Conservation (phyloP, 1,139 yeast species). For the Zygoascus hellenicus region DNA sequence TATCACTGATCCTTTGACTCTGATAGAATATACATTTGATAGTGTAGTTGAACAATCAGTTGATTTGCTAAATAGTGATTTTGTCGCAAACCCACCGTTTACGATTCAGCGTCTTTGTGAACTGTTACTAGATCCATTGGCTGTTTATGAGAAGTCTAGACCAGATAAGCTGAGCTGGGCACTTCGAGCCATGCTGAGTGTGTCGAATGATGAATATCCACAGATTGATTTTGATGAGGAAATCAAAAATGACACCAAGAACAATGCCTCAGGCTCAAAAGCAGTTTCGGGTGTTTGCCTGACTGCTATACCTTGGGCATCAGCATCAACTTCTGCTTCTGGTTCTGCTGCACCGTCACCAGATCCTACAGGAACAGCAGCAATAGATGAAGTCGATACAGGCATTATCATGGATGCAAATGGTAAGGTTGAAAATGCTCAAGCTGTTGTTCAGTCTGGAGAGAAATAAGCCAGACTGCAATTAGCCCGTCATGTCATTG, state of each 20-base stretch:
- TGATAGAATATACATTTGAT: not conserved
- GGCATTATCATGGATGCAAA: slow-evolving; percentile 6
- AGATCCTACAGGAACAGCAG: slow-evolving; percentile 6
- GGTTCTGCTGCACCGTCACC: not conserved
- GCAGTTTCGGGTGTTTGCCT: slow-evolving; percentile 23
- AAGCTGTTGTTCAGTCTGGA: too few relatives aligned
- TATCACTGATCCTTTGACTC: slow-evolving; percentile 10
- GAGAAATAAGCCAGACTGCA: too few relatives aligned
- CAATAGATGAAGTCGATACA: slow-evolving; percentile 9
- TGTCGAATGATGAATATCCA: slow-evolving; percentile 34
- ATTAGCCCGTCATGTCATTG: too few relatives aligned
- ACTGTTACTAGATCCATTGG: slow-evolving; percentile 41
- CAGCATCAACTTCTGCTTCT: slow-evolving; percentile 27
- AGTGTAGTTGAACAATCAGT: slow-evolving; percentile 31
- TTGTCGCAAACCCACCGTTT: slow-evolving; percentile 47
- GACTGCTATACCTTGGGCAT: slow-evolving; percentile 30
- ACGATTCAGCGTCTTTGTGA: slow-evolving; percentile 54
- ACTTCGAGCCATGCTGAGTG: slow-evolving; percentile 32
- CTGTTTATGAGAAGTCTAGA: slow-evolving; percentile 33
- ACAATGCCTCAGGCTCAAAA: slow-evolving; percentile 15
- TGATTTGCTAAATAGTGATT: slow-evolving; percentile 39
- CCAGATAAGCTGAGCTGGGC: slow-evolving; percentile 39
- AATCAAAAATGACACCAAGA: slow-evolving; percentile 15
- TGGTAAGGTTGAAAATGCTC: too few relatives aligned
- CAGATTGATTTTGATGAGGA: slow-evolving; percentile 18